A percentile compares a stretch with the other conserved stretches of the same genome.
Conservation (phyloP, 345 rosid species). For the Heritiera fomes region DNA sequence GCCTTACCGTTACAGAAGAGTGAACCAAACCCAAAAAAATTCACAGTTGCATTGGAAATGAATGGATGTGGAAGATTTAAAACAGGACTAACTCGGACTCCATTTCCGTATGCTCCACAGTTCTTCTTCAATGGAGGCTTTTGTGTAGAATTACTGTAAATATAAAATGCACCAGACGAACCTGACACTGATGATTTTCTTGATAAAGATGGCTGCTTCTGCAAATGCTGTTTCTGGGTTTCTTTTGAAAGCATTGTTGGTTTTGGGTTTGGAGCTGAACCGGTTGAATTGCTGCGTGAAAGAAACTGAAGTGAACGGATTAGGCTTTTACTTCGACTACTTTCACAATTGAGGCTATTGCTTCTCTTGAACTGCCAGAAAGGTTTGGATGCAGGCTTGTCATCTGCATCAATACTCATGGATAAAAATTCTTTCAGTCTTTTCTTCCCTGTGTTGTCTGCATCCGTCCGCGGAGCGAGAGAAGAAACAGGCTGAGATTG, state of each 20-base stretch:
- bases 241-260: conserved; percentile 40
- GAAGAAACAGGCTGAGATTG: conserved; percentile 28
- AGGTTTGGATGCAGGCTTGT: conserved; percentile 37
- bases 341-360: conserved; percentile 73
- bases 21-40: conserved; percentile 68
- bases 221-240: conserved; percentile 44
- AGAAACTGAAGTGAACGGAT: conserved; percentile 71
- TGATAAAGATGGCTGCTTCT: conserved; percentile 51
- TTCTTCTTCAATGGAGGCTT: conserved; percentile 54
- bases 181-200: conserved; percentile 49
- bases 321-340: conserved; percentile 49
- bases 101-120: conserved; percentile 51
- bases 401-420: conserved; percentile 42
- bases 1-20: conserved; percentile 70
- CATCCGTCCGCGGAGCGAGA: conserved; percentile 19
- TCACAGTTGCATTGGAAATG: conserved; percentile 62
- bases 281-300: conserved; percentile 87
- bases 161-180: conserved; percentile 28
- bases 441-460: conserved; percentile 54
- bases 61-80: conserved; percentile 67
- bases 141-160: conserved; percentile 32
- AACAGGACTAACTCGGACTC: conserved; percentile 69
- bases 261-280: conserved; percentile 65
- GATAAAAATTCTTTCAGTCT: conserved; percentile 71
- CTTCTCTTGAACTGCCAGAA: conserved; percentile 88